These are phyloP conservation scores for Bromus sterilis DNA, from an alignment of 176 grass and related monocot species.

Conservation along the genomic window DNA sequence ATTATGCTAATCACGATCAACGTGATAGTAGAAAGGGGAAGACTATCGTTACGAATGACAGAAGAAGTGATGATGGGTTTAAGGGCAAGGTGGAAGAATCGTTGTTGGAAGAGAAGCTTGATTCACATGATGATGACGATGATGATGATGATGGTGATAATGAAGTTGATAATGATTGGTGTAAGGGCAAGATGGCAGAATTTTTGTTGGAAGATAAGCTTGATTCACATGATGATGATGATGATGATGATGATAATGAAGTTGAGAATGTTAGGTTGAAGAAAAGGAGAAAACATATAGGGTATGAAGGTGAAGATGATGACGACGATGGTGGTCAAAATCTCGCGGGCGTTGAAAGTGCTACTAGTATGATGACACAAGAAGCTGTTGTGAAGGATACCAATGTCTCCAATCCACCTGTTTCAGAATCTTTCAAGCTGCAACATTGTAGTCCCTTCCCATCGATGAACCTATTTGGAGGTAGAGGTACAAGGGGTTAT, in stretches of 20 bases:
- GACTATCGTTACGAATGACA: not conserved
- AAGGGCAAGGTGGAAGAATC: not conserved
- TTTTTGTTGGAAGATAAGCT: not conserved
- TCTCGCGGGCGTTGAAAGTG: not conserved
- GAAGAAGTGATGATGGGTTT: not conserved
- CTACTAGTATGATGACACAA: not conserved
- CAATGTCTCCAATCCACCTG: not conserved
- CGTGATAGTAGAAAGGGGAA: not conserved
- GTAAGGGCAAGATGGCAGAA: not conserved
- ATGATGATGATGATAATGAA: too few species aligned
- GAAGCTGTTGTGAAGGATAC: not conserved
- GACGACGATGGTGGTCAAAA: not conserved
- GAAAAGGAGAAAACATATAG: not conserved
- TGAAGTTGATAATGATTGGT: not conserved
- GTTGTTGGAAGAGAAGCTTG: not conserved
- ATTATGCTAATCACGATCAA: not conserved
- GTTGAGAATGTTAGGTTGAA: not conserved
- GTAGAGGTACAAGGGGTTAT: too few species aligned
- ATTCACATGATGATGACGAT: not conserved
- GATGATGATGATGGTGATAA: too few species aligned
- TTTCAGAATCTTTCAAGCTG: not conserved
- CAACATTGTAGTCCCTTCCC: not conserved
- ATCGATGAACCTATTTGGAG: constrained; percentile 25
- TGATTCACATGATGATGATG: not conserved
- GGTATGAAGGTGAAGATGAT: not conserved